Evolutionary conservation across 306 rosid species (phyloP).

Genomic region (Sesbania bispinosa): DNA sequence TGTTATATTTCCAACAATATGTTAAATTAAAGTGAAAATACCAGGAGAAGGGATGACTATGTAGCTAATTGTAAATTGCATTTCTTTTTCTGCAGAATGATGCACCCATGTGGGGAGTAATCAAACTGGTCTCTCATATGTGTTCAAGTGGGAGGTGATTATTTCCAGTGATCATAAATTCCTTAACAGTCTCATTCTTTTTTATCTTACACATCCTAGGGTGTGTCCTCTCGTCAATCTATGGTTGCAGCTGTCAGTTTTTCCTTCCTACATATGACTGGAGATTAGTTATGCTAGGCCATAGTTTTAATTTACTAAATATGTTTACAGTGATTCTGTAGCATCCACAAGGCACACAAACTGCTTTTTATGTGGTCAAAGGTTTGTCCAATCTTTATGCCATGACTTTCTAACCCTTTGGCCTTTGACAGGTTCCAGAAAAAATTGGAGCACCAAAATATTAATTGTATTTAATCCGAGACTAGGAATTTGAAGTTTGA

Average conservation of each 20-base stretch:
- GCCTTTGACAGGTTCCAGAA: neutral
- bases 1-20: neutral
- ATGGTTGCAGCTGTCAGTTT: neutral
- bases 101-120: conserved; percentile 77
- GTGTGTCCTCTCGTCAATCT: neutral
- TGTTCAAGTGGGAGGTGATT: conserved; percentile 42
- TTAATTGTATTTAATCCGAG: neutral
- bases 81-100: conserved; percentile 73
- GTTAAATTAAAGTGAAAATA: conserved; percentile 7
- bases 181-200: conserved; percentile 18
- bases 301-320: neutral
- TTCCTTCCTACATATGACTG: neutral
- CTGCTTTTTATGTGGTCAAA: neutral
- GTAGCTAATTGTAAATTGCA: conserved; percentile 15
- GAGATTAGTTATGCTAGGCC: neutral
- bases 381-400: neutral
- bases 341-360: neutral
- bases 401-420: neutral
- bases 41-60: neutral
- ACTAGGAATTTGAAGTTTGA: neutral
- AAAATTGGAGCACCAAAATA: neutral
- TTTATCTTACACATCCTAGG: neutral
- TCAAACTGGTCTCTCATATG: conserved; percentile 62
- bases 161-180: neutral
- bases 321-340: neutral